Base-by-base conservation (phyloP, 257 asterid species). In the Solanum sitiens region DNA sequence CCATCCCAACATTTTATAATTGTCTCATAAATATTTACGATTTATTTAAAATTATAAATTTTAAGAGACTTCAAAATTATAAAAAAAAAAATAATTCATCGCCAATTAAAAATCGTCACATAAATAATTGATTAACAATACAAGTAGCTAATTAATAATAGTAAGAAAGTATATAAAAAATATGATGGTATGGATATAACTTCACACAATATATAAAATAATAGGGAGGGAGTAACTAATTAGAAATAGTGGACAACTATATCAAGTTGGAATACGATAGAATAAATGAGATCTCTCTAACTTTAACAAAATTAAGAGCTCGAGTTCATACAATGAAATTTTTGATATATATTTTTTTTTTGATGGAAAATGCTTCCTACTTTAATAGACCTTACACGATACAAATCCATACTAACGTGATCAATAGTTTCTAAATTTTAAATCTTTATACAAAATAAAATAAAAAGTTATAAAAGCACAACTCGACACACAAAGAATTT, bases 1-100 rank as follows among this genome's bases (percentile, higher is more conserved):
- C 35, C 35, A 65, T 18, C 33, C 18, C 35, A 65, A 25, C 8
- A 65, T 65, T 65, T 65, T 5, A n/a, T 63, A 63, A 25, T 63
- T 2, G 3, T n/a, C 0, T 2, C 3, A 63, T 9, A 63, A 25
- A 65, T 65, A 65, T 65, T 25, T 13, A 25, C 1, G 4, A 25
- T 2, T 65, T 25, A 25, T 65, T 65, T n/a, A 23, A 63, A 12
- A 63, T 63, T 4, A 63, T 23, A 63, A 63, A 9, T 63, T 63
- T 4, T 2, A 56, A 20, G 27, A 20, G 20, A 9, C 23, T 63
- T 11, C 0, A 21, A 21, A 59, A 53, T 59, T 21, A 21, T 2
- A 1, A 11, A 11, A 4, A 4, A 4, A 21, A 4, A 0, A 9
- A 21, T 8, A 4, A 2, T 23, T 0, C 2, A 0, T 11, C 8